Evolutionary conservation across 768 basidiomycete genomes (phyloP), one percentile per base, ranked within the genome.

Genomic region (Phlebiopsis gigantea): DNA sequence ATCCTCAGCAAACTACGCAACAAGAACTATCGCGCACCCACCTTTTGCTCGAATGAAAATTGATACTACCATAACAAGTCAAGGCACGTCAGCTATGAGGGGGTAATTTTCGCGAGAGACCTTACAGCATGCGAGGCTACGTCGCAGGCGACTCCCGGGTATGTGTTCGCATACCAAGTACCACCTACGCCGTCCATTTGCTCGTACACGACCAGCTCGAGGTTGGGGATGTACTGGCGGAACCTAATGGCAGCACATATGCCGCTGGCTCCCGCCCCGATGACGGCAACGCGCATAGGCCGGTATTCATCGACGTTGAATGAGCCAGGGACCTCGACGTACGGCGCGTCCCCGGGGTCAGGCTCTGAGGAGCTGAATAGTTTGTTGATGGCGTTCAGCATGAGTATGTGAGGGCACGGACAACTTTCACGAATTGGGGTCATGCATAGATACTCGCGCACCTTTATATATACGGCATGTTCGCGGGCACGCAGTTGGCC

Each of bases 131-230:
- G 81, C 2, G 82, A 75, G 10, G 83, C 82, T 24, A 84, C 76
- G 62, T 85, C 84, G 61, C 84, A 85, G 12, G 79, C 76, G 9
- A 84, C 39, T 64, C 12, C 81, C 80, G 81, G 81, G 63, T 83
- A 84, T 55, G 66, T 74, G 56, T 83, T 84, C 8, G 70, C 68
- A 61, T 72, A 79, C 85, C 85, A 87, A 2, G 82, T 79, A 1
- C 85, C 85, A 9, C 84, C 85, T 22, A 87, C 72, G 1, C 77
- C 79, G n/a, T 73, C 68, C 50, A 78, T 75, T 56, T 81, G 79
- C 55, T 87, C 85, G 63, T 84, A 86, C 15, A 85, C 77, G 0
- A 75, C 75, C 4, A 87, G 64, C 19, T 80, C 69, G 14, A 85
- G 57, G 58, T 85, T 84, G 46, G 74, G 73, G 12, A 85, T 69